Base-by-base conservation (phyloP, 192 early-diverging fungal species). In the Coemansia erecta region DNA sequence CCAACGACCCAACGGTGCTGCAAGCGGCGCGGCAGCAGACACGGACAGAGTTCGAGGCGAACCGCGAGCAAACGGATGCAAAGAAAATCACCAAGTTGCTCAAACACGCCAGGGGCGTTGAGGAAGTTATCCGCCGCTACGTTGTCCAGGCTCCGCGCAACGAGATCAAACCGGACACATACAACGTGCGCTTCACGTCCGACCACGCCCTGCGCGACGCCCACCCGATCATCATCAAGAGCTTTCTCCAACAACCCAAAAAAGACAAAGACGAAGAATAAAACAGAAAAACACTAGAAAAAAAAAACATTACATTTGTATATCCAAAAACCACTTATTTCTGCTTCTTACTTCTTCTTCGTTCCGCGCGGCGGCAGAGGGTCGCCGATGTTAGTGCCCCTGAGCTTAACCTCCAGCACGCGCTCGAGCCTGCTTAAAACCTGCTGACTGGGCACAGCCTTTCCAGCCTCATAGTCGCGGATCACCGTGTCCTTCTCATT, bases 401-500 rank as follows among this genome's bases (percentile, higher is more conserved):
- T 66, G 46, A 98, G 73, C 83, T 92, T 98, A 51, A 98, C 84
- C 41, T 88, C 92, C 40, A 98, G 75, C 17, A 81, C 85, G 26
- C 92, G 82, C 83, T 98, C 95, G 73, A 98, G 73, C 77, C 94
- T 95, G 22, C 78, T 82, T 23, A 98, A 82, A 48, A 95, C 77
- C 77, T 94, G 90, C 72, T 93, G 94, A 81, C 93, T 94, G 52
- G 93, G 94, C 60, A 91, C 88, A 31, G 87, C 87, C 68, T 85
- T 84, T 4, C 91, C 90, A 57, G 81, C 72, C 78, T 98, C 95
- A 64, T 95, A 98, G 69, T 96, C 95, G 65, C 87, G 86, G 26
- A 98, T 85, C 52, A 96, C 84, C 54, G 86, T 88, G 53, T 89
- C 86, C 83, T 96, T 96, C 69, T 98, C 95, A 60, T 95, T 95